These are phyloP conservation scores for Breynia disticha DNA, from an alignment of 441 rosid species.

Conservation along the genomic window DNA sequence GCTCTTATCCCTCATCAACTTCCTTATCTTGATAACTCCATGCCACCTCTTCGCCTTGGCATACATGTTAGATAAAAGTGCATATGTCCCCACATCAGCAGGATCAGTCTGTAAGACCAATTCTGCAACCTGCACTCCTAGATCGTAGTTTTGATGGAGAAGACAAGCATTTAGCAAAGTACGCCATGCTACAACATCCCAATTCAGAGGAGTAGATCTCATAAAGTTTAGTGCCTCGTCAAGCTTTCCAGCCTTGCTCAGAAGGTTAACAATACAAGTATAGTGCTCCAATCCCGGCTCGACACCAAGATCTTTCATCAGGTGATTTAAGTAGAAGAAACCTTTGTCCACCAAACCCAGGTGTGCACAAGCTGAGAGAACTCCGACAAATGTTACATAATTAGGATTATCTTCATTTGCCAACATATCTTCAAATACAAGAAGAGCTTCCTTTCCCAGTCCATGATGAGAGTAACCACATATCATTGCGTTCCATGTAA, in stretches of 20 bases:
- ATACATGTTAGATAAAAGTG: slow-evolving; percentile 47
- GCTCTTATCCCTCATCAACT: slow-evolving; percentile 48
- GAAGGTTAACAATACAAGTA: slow-evolving; percentile 66
- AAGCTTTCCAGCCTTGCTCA: slow-evolving; percentile 62
- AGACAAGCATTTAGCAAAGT: slow-evolving; percentile 58
- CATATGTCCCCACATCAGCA: slow-evolving; percentile 53
- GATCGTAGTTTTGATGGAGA: slow-evolving; percentile 43
- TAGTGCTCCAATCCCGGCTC: slow-evolving; percentile 65
- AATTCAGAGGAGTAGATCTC: slow-evolving; percentile 50
- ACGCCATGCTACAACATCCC: slow-evolving; percentile 78
- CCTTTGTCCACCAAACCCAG: slow-evolving; percentile 51
- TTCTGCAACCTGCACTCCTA: slow-evolving; percentile 55
- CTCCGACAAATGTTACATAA: slow-evolving; percentile 63
- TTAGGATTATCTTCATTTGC: slow-evolving; percentile 49
- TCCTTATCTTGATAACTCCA: slow-evolving; percentile 47
- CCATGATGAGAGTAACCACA: slow-evolving; percentile 70
- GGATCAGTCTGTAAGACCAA: slow-evolving; percentile 33
- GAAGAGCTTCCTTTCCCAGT: slow-evolving; percentile 51
- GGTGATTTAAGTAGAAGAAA: slow-evolving; percentile 41
- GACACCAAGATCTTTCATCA: slow-evolving; percentile 42
- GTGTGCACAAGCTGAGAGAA: slow-evolving; percentile 72
- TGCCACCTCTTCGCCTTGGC: slow-evolving; percentile 73
- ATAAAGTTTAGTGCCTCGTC: slow-evolving; percentile 52
- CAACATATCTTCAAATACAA: slow-evolving; percentile 47
- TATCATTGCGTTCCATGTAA: slow-evolving; percentile 74